Percentiles rank a stretch among this genome's conserved stretches.
Evolutionary conservation across 1,139 yeast genomes (phyloP).

Genomic region (Yamadazyma oceani): DNA sequence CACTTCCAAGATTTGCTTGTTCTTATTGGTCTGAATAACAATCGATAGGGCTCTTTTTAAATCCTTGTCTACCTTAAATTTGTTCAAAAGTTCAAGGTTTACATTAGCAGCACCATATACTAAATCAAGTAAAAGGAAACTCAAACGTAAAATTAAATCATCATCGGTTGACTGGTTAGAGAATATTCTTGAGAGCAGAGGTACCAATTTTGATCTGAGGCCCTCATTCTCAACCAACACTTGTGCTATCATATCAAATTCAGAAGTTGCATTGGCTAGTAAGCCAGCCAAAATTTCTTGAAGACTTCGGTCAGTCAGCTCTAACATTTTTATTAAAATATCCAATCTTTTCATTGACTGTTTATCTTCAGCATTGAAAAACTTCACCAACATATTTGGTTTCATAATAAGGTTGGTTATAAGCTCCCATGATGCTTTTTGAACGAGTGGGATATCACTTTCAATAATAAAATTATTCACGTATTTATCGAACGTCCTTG

Average conservation of each 20-base stretch:
- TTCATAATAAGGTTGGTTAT: slow-evolving; percentile 45
- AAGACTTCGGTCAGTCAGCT: slow-evolving; percentile 35
- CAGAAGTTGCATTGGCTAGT: slow-evolving; percentile 51
- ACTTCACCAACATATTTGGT: slow-evolving; percentile 48
- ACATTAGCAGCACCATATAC: slow-evolving; percentile 24
- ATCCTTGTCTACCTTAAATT: slow-evolving; percentile 14
- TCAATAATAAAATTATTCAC: slow-evolving; percentile 40
- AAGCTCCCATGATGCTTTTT: slow-evolving; percentile 48
- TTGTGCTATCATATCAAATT: slow-evolving; percentile 43
- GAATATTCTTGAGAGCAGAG: slow-evolving; percentile 25
- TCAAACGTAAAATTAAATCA: slow-evolving; percentile 36
- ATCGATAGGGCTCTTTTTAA: slow-evolving; percentile 22
- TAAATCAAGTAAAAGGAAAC: slow-evolving; percentile 34
- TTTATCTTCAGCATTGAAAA: slow-evolving; percentile 43
- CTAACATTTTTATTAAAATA: slow-evolving; percentile 39
- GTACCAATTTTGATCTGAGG: slow-evolving; percentile 26
- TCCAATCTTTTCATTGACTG: slow-evolving; percentile 33
- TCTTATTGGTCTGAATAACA: slow-evolving; percentile 16
- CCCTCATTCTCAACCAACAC: slow-evolving; percentile 26
- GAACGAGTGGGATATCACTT: slow-evolving; percentile 36
- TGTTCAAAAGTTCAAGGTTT: slow-evolving; percentile 7
- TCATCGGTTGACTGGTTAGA: slow-evolving; percentile 26
- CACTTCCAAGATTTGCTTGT: slow-evolving; percentile 20
- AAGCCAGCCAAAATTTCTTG: slow-evolving; percentile 47
- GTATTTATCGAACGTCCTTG: slow-evolving; percentile 34